Evolutionary conservation across 192 early-diverging fungal genomes (phyloP), one percentile per base, ranked within the genome.

Genomic region (Helicostylum pulchrum): DNA sequence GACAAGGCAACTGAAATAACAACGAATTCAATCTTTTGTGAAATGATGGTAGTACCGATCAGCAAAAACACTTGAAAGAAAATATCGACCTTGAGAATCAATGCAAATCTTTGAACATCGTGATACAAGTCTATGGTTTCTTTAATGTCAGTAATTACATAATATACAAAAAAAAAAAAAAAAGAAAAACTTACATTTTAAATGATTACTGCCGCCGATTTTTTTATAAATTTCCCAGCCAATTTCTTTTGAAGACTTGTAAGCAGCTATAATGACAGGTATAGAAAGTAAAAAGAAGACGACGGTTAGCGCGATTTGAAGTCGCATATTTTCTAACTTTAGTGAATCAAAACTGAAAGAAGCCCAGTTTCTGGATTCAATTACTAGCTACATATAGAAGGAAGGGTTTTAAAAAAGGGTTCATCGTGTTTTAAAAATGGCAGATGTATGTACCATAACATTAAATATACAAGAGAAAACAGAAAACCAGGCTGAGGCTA

Each of bases 81-180:
- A n/a, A 65, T 65, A 50, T 65, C 44, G n/a, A 65, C 34, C 34
- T 65, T 65, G 15, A 65, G 7, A 17, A 53, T 54, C 11, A 65
- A 31, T 15, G 53, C 43, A 17, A 65, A 65, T 15, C 43, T 36
- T 39, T 65, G 63, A 7, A 53, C 50, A 39, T 42, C 32, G 20
- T 65, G 34, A 20, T 65, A 65, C 31, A 55, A 42, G 14, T 1
- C 63, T 65, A 44, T 23, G 11, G 20, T 54, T 32, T 55, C 5
- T 19, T 1, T 10, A 12, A 26, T 26, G 26, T 26, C 26, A 26
- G 26, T 26, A 26, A 2, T 26, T 26, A 26, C 26, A n/a, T n/a
- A n/a, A n/a, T n/a, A n/a, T 26, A 26, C 26, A 26, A 26, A 2
- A 31, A 19, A 31, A 15, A 53, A 21, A 52, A 9, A 11, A 52